Base-by-base conservation (phyloP, 352 stramenopile species). In the Globisporangium perplexum region DNA sequence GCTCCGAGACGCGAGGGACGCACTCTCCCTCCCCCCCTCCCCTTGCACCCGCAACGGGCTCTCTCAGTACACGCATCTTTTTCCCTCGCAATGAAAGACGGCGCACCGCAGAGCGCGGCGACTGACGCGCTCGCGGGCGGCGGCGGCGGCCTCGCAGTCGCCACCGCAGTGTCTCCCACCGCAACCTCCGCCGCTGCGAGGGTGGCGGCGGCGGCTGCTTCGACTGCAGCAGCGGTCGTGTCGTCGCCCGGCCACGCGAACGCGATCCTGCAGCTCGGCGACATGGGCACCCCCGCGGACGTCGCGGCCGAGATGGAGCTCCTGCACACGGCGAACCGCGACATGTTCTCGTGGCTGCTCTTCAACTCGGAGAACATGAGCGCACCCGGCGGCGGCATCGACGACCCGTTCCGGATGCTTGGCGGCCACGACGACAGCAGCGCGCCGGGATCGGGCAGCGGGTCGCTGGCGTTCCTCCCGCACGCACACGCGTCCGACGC, bases 281-380 rank as follows among this genome's bases (percentile, higher is more conserved):
- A 67, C 35, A 47, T 56, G 26, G 64, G 65, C 41, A 55, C 54
- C 17, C 63, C 74, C 30, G 50, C 51, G 11, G 73, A 79, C 26
- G 60, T 71, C 33, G 44, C 56, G 11, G 62, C 68, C 36, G 80
- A 90, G 26, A 79, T 88, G 65, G 80, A 90, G 53, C 63, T 90
- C 11, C 67, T 90, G 49, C 69, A 66, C 51, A 71, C 64, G 50
- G 75, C 77, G 24, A 91, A 88, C 63, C 80, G 80, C 49, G 81
- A 92, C 60, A 87, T 92, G 78, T 90, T 92, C 57, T 90, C 81
- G 50, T 92, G 81, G 81, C 68, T 90, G 53, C 63, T 92, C 23
- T 88, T 90, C 65, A 92, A 90, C 71, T 92, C 81, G 62, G 81
- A 92, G 61, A 85, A 89, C 66, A 88, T 91, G 61, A 72, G 72